These are phyloP conservation scores for Ammopiptanthus mongolicus DNA, from an alignment of 306 rosid species.

Conservation along the genomic window DNA sequence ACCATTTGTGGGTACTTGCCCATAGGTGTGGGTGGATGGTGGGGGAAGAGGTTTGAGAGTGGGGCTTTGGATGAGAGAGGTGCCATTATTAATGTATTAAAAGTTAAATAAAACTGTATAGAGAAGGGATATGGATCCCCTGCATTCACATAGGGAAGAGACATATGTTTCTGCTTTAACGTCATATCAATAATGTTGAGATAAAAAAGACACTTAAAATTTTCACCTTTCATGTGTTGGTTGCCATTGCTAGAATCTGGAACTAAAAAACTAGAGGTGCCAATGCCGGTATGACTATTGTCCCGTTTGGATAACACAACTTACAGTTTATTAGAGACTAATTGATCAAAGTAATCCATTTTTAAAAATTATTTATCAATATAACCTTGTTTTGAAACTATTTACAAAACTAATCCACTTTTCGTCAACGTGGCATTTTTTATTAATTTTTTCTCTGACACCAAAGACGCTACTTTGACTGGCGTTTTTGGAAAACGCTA, in stretches of 20 bases:
- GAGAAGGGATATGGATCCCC: background rate
- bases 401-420: too few species aligned
- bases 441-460: too few species aligned
- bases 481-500: too few species aligned
- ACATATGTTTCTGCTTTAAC: background rate
- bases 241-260: background rate
- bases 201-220: background rate
- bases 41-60: background rate
- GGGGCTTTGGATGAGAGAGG: background rate
- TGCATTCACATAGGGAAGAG: too few species aligned
- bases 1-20: background rate
- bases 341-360: too few species aligned
- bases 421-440: too few species aligned
- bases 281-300: background rate
- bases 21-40: background rate
- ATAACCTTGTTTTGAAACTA: too few species aligned
- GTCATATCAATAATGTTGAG: background rate
- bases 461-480: too few species aligned
- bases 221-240: background rate
- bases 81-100: conserved; percentile 1
- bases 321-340: too few species aligned
- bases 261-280: background rate
- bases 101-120: conserved; percentile 7
- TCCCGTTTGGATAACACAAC: too few species aligned
- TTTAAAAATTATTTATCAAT: too few species aligned